Base-by-base conservation (phyloP, 2,329 filamentous ascomycete genomes). In the Colletotrichum sp. region DNA sequence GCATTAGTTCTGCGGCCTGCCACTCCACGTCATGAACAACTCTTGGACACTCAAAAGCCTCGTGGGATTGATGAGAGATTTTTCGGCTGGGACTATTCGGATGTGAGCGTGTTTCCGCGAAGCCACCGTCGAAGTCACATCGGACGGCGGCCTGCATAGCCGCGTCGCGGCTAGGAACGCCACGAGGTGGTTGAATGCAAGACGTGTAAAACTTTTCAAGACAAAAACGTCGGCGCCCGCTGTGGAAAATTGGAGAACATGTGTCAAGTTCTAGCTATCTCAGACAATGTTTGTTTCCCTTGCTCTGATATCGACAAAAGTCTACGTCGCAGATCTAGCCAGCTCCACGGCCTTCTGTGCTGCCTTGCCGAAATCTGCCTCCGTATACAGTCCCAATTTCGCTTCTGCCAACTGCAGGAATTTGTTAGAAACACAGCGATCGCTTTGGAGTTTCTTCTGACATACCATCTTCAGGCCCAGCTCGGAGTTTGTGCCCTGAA, bases 401-500 rank as follows among this genome's bases (percentile, higher is more conserved):
- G 85, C 84, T 18, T 84, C 80, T 16, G 82, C 78, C 2, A 87
- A 79, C 86, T 87, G 34, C 9, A 3, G 6, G 4, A 2, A 5
- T 8, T 9, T 48, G 44, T 67, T 44, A 68, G 26, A 22, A 24
- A 68, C 7, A 0, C 24, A 18, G 8, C 16, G 8, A 52, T 39
- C n/a, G 18, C 6, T 22, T 18, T 3, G 36, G 15, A 60, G 8
- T 32, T 22, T 4, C 18, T 4, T 13, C 2, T 0, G 15, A 83
- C 86, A 78, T 73, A 86, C 88, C 73, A 88, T 77, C 34, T 84
- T 81, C 36, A 88, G 71, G 1, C 85, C 88, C 24, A 83, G 78
- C 5, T 84, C 83, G 0, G 84, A 84, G 71, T 89, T 89, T 4
- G 88, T 89, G 2, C 88, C 88, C 74, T 89, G 88, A 2, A 89